Base-by-base conservation (phyloP, 1,284 basidiomycete genomes). In the Vanrija pseudolonga region DNA sequence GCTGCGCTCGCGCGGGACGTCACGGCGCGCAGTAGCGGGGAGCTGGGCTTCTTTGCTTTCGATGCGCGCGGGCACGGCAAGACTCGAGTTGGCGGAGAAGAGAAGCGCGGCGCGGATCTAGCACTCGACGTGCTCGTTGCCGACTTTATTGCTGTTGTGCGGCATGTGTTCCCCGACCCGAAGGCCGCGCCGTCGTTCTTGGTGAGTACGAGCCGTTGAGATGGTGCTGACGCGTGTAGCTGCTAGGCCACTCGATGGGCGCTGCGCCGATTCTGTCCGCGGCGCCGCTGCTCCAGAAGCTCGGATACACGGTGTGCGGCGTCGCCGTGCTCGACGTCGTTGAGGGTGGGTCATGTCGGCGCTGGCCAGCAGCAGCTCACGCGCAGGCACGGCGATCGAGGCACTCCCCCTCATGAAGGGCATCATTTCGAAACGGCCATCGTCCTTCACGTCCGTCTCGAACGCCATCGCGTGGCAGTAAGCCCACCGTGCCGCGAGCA, bases 381-480 rank as follows among this genome's bases (percentile, higher is more conserved):
- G 5, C 11, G 0, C 65, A 92, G 90, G 94, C 7, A 91, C 91
- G n/a, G 94, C 96, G 0, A 80, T 98, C 37, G 92, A 95, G 45
- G 89, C 93, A 0, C 81, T 98, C 7, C 87, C 89, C 0, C 83
- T 88, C 59, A 98, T 99, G 95, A 84, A 89, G 57, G 83, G 80
- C 42, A 85, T 98, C 23, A 81, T 98, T n/a, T 85, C 87, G 49
- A 82, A 86, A 15, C 84, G 92, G 9, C 96, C 95, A 0, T 83
- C 84, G 19, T 86, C 87, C 0, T 99, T 98, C 72, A 80, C 83
- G 47, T 89, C 84, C 24, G 77, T 88, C 7, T 86, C 93, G 68
- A 87, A 88, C 41, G 93, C 89, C 1, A 85, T 99, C 42, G 85
- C 89, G 62, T 99, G 96, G 95, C 95, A 98, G 90, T 95, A 28